phyloP scores from a whole-genome alignment of 352 stramenopile genomes.

The Phytophthora multivora region DNA sequence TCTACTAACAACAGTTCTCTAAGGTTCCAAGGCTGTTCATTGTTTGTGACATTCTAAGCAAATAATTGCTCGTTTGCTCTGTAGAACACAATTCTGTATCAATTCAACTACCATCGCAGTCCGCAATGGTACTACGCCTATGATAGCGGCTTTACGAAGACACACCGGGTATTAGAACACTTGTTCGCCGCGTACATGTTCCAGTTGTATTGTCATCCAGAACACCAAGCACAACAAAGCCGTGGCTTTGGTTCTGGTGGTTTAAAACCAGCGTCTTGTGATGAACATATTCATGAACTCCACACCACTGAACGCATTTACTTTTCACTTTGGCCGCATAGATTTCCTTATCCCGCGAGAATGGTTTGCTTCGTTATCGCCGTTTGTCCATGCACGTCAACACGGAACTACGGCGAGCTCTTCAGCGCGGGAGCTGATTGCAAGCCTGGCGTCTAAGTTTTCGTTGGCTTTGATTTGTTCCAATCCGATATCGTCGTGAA shows the following conservation, averaged over 20 bases:
- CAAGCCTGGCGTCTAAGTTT: constrained; percentile 10
- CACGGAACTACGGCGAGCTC: neutral
- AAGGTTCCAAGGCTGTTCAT: constrained; percentile 17
- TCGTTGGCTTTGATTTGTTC: neutral
- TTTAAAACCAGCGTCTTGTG: neutral
- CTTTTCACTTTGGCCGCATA: constrained; percentile 18
- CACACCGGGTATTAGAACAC: constrained; percentile 39
- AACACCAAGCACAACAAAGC: neutral
- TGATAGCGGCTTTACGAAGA: constrained; percentile 46
- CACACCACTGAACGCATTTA: constrained; percentile 4
- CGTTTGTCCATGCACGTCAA: neutral
- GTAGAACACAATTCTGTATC: constrained; percentile 36
- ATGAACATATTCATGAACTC: constrained; percentile 11
- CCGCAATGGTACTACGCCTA: constrained; percentile 48
- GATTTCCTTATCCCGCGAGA: constrained; percentile 13
- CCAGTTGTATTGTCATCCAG: constrained; percentile 1
- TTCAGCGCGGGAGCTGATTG: neutral
- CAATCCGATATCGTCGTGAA: neutral
- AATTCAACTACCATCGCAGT: constrained; percentile 42
- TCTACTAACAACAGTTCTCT: constrained; percentile 26
- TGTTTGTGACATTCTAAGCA: neutral
- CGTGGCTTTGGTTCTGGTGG: no score
- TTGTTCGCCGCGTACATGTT: constrained; percentile 41
- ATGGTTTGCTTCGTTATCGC: constrained; percentile 12
- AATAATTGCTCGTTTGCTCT: no score